These are phyloP conservation scores for Dryas integrifolia DNA, from an alignment of 331 rosid species.

Conservation along the genomic window DNA sequence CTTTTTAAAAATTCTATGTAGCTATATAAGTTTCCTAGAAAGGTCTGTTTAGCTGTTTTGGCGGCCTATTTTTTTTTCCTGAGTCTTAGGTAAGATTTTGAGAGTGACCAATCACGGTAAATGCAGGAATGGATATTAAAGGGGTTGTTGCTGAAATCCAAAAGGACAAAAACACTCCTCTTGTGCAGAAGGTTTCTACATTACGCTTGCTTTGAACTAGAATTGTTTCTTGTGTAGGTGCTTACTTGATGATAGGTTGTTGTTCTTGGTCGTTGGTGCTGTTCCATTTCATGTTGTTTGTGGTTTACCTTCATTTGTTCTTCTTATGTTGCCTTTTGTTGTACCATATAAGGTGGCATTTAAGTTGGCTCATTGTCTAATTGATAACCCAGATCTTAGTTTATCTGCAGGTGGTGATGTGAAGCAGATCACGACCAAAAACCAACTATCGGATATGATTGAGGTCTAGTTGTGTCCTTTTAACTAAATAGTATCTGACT, in stretches of 20 bases:
- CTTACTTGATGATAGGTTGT: constrained; percentile 25
- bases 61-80: constrained; percentile 29
- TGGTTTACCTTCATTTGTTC: constrained; percentile 8
- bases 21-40: neutral
- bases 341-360: neutral
- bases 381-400: constrained; percentile 54
- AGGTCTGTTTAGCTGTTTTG: constrained; percentile 9
- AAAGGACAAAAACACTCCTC: constrained; percentile 90
- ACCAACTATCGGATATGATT: constrained; percentile 64
- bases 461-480: constrained; percentile 72
- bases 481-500: constrained; percentile 30
- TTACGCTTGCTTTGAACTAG: constrained; percentile 35
- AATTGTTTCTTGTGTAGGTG: constrained; percentile 20
- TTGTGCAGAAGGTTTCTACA: constrained; percentile 82
- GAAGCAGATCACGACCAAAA: constrained; percentile 80
- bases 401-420: constrained; percentile 94
- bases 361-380: constrained; percentile 23
- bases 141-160: constrained; percentile 98
- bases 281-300: constrained; percentile 20
- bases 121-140: constrained; percentile 99
- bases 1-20: neutral
- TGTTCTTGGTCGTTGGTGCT: constrained; percentile 19
- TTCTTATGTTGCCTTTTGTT: constrained; percentile 20
- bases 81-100: constrained; percentile 53
- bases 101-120: constrained; percentile 61